Percentiles rank a stretch among this genome's conserved stretches.
Conservation (phyloP, 2,329 filamentous ascomycete species). For the Hysterium pulicare region DNA sequence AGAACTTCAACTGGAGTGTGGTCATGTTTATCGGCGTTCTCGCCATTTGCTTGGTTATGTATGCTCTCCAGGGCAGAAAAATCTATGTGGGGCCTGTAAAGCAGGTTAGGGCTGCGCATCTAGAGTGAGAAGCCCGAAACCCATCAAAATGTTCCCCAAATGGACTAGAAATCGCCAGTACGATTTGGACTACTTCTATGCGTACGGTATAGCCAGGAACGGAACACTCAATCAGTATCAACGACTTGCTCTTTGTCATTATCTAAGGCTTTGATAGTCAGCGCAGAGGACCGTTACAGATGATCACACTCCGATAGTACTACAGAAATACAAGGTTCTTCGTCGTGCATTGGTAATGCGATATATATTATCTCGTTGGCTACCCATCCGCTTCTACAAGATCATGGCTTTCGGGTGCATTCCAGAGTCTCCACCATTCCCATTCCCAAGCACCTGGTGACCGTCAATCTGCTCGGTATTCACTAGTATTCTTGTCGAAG, state of each 20-base stretch:
- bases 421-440: too few species aligned
- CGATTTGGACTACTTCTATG: neutral
- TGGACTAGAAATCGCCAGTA: neutral
- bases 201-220: neutral
- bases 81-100: slow-evolving; percentile 6
- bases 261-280: neutral
- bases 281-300: neutral
- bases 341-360: too few species aligned
- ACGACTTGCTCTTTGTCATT: neutral
- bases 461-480: too few species aligned
- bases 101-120: slow-evolving; percentile 4
- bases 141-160: neutral
- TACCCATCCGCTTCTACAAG: too few species aligned
- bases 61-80: slow-evolving; percentile 4
- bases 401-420: too few species aligned
- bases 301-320: too few species aligned
- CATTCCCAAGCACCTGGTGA: too few species aligned
- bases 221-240: neutral
- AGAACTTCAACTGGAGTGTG: slow-evolving; percentile 17
- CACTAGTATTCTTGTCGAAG: too few species aligned
- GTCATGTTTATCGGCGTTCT: slow-evolving; percentile 9
- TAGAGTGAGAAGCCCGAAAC: neutral
- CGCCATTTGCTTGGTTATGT: slow-evolving; percentile 5
- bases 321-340: too few species aligned
- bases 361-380: too few species aligned